These are phyloP conservation scores for Pyrus bretschneideri DNA, from an alignment of 306 rosid species.

Conservation along the genomic window DNA sequence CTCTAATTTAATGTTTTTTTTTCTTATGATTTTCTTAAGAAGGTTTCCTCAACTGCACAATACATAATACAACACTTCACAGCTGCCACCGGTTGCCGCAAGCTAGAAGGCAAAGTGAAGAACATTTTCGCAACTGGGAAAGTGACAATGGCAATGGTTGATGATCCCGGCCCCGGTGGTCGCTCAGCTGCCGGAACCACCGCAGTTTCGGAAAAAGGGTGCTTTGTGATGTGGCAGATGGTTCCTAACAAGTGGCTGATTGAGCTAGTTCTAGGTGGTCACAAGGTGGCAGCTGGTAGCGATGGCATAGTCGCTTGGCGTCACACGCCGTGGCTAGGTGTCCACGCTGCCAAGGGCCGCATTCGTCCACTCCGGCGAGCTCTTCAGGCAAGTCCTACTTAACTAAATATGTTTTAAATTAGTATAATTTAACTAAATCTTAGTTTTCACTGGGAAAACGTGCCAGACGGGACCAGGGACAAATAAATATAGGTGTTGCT, in stretches of 20 bases:
- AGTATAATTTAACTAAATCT: not conserved
- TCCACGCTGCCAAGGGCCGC: slow-evolving; percentile 79
- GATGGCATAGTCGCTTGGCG: slow-evolving; percentile 90
- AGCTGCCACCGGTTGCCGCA: slow-evolving; percentile 92
- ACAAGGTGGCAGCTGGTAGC: slow-evolving; percentile 77
- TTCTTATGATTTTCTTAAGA: not conserved
- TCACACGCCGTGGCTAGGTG: slow-evolving; percentile 91
- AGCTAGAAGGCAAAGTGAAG: slow-evolving; percentile 68
- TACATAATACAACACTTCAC: slow-evolving; percentile 79
- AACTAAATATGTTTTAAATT: not conserved
- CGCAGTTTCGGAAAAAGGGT: slow-evolving; percentile 47
- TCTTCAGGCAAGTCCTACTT: slow-evolving; percentile 56
- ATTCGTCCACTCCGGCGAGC: slow-evolving; percentile 94
- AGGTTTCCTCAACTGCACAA: slow-evolving; percentile 81
- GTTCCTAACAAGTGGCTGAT: slow-evolving; percentile 84
- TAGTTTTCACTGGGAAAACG: not conserved
- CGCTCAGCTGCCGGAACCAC: slow-evolving; percentile 30
- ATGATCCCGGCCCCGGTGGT: slow-evolving; percentile 48
- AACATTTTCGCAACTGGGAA: slow-evolving; percentile 73
- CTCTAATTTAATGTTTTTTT: not conserved
- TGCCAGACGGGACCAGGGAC: not conserved
- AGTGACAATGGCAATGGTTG: slow-evolving; percentile 62
- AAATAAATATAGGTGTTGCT: not conserved
- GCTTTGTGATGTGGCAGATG: slow-evolving; percentile 99
- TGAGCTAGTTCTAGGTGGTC: slow-evolving; percentile 73